These are phyloP conservation scores for Nothopassalora personata DNA, from an alignment of 2,329 filamentous ascomycete species.

Conservation along the genomic window DNA sequence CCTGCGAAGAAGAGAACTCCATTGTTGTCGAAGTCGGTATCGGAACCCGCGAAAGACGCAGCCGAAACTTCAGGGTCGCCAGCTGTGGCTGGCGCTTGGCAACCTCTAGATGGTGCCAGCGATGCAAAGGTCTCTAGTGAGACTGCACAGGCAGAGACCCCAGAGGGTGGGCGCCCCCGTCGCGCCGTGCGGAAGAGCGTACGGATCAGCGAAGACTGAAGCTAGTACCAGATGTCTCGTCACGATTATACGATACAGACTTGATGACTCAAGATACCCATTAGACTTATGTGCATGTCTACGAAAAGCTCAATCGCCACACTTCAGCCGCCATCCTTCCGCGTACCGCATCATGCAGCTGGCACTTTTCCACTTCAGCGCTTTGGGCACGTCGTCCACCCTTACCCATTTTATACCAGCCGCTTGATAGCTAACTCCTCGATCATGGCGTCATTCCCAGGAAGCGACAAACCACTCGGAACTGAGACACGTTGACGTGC, in stretches of 20 bases:
- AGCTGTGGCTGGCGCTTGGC: neutral
- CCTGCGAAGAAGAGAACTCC: conserved; percentile 19
- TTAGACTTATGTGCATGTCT: neutral
- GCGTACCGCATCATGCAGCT: neutral
- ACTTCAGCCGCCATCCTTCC: neutral
- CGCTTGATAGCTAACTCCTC: neutral
- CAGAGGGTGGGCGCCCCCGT: conserved; percentile 19
- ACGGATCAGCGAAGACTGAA: conserved; percentile 28
- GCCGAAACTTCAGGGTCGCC: neutral
- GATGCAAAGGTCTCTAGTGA: neutral
- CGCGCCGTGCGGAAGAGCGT: conserved; percentile 29
- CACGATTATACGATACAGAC: neutral
- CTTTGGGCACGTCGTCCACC: neutral
- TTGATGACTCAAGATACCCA: neutral
- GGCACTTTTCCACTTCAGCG: neutral
- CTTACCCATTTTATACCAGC: no score
- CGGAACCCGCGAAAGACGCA: conserved; percentile 4
- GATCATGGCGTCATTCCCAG: neutral
- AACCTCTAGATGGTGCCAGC: neutral
- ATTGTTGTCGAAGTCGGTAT: conserved; percentile 8
- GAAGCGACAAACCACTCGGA: conserved; percentile 14
- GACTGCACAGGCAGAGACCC: conserved; percentile 5
- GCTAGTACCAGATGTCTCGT: neutral
- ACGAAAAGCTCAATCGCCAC: neutral
- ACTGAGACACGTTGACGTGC: conserved; percentile 11